Evolutionary conservation across 2,329 filamentous ascomycete genomes (phyloP), one percentile per base, ranked within the genome.

Genomic region (Leptographium lundbergii): DNA sequence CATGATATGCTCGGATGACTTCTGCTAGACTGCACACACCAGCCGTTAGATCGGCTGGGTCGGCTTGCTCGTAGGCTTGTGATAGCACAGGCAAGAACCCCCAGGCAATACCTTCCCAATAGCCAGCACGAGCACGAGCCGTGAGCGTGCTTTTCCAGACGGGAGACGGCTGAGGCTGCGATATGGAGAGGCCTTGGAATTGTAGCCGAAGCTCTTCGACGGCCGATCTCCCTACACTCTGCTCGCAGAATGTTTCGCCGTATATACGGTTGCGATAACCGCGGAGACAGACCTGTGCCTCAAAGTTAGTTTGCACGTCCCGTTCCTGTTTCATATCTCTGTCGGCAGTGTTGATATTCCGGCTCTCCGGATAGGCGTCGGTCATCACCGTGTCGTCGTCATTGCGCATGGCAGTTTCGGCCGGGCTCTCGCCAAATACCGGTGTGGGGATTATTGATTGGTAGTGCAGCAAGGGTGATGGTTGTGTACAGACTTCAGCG

Each of bases 1-100:
- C 61, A 14, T 63, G 63, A 47, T 62, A 62, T 2, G 63, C 61
- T 13, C 56, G 57, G 52, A 64, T 45, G 7, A 58, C 59, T 19
- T 63, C 61, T 1, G 54, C 47, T 1, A 64, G 52, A 25, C 62
- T 59, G 29, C 22, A 10, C 17, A 62, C 54, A 2, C 56, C 34
- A 9, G 62, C 57, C 4, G 52, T 56, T 25, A 60, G 56, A 22
- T 57, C 54, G 4, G 47, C 48, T 17, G 52, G 24, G 27, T 50
- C 48, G 5, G 32, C 48, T 17, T 59, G 59, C 11, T 50, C 50
- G 6, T 60, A 42, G 5, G 54, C 24, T 6, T 51, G 25, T 7
- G 56, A 25, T 14, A 63, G 53, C 13, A 22, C 24, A 3, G 53
- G 45, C 2, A 64, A 48, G 17, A 57, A 57, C 2, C 34, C 57